Evolutionary conservation across 2,329 filamentous ascomycete species (phyloP).

Genomic region (Aspergillus latus): DNA sequence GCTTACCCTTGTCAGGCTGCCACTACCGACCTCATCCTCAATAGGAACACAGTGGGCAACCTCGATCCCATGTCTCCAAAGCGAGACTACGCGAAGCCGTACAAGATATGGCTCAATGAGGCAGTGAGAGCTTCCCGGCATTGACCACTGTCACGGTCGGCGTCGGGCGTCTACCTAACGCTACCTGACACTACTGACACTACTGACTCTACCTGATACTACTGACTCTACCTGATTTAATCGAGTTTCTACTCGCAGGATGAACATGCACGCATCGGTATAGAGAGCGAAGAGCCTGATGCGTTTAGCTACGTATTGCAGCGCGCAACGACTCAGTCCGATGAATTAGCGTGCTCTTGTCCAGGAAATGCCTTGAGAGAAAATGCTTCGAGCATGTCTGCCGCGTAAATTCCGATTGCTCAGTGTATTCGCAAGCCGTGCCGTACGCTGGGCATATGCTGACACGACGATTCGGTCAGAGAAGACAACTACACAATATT

Average conservation of each 20-base stretch:
- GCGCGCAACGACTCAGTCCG: not conserved
- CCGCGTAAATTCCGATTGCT: not conserved
- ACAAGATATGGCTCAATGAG: too few species aligned
- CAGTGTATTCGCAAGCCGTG: not conserved
- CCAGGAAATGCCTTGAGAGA: not conserved
- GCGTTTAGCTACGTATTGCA: not conserved
- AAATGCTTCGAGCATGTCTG: not conserved
- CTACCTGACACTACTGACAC: too few species aligned
- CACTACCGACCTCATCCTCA: not conserved
- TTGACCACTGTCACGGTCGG: too few species aligned
- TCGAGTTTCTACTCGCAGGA: not conserved
- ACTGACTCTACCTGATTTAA: not conserved
- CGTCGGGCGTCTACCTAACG: too few species aligned
- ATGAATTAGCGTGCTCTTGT: not conserved
- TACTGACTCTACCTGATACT: too few species aligned
- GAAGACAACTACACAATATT: conserved; percentile 15
- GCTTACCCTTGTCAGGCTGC: not conserved
- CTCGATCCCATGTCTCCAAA: not conserved
- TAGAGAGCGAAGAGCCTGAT: not conserved
- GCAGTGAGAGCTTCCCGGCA: too few species aligned
- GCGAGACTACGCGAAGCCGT: too few species aligned
- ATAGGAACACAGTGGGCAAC: not conserved
- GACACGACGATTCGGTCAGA: not conserved
- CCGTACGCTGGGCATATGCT: not conserved
- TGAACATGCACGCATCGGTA: not conserved